These are phyloP conservation scores for Talaromyces nanjingensis DNA, from an alignment of 495 filamentous ascomycete species.

Conservation along the genomic window DNA sequence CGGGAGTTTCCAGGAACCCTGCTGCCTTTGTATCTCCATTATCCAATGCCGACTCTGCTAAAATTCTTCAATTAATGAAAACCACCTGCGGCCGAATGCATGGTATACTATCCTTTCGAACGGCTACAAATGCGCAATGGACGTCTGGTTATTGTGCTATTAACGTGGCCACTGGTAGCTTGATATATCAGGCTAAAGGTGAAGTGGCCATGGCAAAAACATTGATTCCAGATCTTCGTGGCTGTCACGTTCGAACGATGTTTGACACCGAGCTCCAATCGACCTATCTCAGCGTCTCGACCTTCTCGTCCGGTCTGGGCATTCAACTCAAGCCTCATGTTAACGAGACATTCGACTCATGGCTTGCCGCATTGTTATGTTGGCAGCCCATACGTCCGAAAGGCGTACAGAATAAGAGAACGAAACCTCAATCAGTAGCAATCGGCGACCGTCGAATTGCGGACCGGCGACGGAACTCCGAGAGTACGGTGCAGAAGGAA, in stretches of 20 bases:
- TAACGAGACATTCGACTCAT: conserved; percentile 73
- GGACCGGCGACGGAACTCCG: conserved; percentile 54
- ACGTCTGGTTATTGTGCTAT: conserved; percentile 52
- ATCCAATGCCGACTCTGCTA: conserved; percentile 41
- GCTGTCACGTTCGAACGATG: conserved; percentile 71
- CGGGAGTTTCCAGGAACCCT: conserved; percentile 24
- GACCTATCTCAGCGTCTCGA: conserved; percentile 76
- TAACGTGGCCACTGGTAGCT: conserved; percentile 47
- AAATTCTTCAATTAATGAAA: conserved; percentile 50
- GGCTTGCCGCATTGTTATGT: conserved; percentile 87
- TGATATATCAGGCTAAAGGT: conserved; percentile 51
- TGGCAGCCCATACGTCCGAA: conserved; percentile 87
- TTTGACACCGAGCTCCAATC: conserved; percentile 55
- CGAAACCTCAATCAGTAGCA: conserved; percentile 51
- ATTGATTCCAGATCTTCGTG: conserved; percentile 73
- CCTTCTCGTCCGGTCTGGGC: conserved; percentile 58
- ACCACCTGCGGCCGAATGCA: conserved; percentile 53
- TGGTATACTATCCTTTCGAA: conserved; percentile 48
- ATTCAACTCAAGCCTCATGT: conserved; percentile 70
- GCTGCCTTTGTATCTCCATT: conserved; percentile 48
- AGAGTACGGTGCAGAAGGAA: conserved; percentile 58
- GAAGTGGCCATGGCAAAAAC: conserved; percentile 51
- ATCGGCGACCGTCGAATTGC: conserved; percentile 43
- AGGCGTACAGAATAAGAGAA: conserved; percentile 66
- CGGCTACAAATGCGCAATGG: conserved; percentile 46